These are phyloP conservation scores for Fusarium lateritium DNA, from an alignment of 2,329 filamentous ascomycete species.

Conservation along the genomic window DNA sequence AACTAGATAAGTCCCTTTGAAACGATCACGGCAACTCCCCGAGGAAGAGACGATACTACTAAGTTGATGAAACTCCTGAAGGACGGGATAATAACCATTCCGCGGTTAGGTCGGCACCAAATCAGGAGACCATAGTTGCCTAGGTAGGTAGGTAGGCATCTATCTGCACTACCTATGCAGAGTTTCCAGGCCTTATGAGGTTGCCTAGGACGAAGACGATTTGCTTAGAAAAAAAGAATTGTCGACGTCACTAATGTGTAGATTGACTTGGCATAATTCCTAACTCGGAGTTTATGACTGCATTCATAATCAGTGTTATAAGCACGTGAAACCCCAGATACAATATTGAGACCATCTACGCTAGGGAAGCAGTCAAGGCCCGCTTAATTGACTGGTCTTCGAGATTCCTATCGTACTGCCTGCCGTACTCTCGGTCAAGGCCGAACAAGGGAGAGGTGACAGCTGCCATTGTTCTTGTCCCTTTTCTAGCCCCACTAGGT, in stretches of 20 bases:
- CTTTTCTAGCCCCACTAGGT: slow-evolving; percentile 2
- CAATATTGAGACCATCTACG: background rate
- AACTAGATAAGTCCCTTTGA: slow-evolving; percentile 3
- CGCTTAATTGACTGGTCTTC: background rate
- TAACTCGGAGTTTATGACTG: background rate
- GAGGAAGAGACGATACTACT: slow-evolving; percentile 1
- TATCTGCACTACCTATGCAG: no score
- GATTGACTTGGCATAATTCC: slow-evolving; percentile 17
- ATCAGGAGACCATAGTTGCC: slow-evolving; percentile 15
- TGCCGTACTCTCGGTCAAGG: slow-evolving; percentile 7
- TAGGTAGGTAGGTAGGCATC: background rate
- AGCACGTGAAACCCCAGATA: slow-evolving; percentile 11
- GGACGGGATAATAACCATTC: slow-evolving; percentile 24
- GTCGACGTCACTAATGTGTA: slow-evolving; percentile 5
- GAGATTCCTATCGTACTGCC: slow-evolving; percentile 1
- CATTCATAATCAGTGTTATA: slow-evolving; percentile 10
- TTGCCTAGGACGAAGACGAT: background rate
- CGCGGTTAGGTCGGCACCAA: slow-evolving; percentile 33
- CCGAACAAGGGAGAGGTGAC: slow-evolving; percentile 11
- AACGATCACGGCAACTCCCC: slow-evolving; percentile 7
- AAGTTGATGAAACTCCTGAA: slow-evolving; percentile 22
- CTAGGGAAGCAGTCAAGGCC: background rate
- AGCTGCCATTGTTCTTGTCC: slow-evolving; percentile 16
- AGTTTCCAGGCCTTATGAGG: background rate
- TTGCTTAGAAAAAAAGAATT: background rate